Evolutionary conservation across 345 rosid species (phyloP), one percentile per base, ranked within the genome.

Genomic region (Salix udensis): DNA sequence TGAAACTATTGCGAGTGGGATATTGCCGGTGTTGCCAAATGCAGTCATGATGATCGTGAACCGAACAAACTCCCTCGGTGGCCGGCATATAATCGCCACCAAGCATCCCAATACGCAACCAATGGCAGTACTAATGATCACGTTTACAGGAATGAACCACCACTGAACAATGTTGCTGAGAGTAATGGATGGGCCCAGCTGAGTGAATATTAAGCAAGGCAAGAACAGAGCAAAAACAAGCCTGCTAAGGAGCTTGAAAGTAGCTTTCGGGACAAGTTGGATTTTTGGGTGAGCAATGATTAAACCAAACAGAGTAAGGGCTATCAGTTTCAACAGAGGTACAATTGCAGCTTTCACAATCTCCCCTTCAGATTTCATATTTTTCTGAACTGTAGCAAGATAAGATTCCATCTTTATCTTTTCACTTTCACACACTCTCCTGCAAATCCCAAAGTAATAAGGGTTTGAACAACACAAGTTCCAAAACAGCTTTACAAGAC

Each of bases 81-180:
- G 88, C 52, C 78, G 58, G 74, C 86, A 87, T 5, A 84, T 72
- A 11, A 83, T 23, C 1, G 83, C 82, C 62, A 85, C 86, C 16
- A 79, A 10, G 37, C 40, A 74, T 1, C 86, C 88, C 68, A 85
- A n/a, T 1, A 85, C 4, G 76, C 75, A 80, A 19, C 90, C 90
- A 3, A 80, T 34, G 11, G 69, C 73, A 2, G 84, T 85, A 12
- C 86, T 84, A 14, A 83, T 68, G 24, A 87, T 36, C 4, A 78
- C 80, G 30, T 84, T 87, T 2, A 85, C 73, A 0, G 88, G 88
- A 62, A 85, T 82, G 78, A 87, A 87, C 87, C 90, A 85, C 90
- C 88, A 84, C 4, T n/a, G 60, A 13, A 69, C 3, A 44, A 82
- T 48, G 6, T 83, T 74, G 2, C 72, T 0, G 23, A 82, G 77